Conservation (phyloP, 2,329 filamentous ascomycete species). For the Neofusicoccum laricinum region DNA sequence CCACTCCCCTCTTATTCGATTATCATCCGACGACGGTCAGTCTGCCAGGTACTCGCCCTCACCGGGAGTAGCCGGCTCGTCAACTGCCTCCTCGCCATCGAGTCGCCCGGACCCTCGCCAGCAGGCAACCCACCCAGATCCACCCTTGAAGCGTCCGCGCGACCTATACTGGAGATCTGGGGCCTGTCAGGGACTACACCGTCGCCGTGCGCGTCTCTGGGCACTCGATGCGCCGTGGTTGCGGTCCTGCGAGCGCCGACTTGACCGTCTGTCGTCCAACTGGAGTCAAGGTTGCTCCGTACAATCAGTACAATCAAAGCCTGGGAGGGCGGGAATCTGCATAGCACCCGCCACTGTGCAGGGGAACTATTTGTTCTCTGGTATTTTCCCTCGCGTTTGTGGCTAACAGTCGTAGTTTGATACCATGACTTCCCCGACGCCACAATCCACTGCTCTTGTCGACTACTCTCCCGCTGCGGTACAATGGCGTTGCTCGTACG, state of each 20-base stretch:
- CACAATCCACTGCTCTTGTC: neutral
- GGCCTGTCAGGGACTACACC: neutral
- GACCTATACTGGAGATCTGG: neutral
- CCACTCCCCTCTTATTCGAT: neutral
- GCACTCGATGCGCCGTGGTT: neutral
- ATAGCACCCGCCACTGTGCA: neutral
- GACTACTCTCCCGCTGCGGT: neutral
- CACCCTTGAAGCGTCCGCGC: neutral
- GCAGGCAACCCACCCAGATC: neutral
- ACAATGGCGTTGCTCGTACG: neutral
- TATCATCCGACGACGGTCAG: neutral
- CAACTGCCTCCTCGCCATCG: neutral
- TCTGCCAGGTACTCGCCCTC: neutral
- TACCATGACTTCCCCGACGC: neutral
- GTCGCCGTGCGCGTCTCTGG: neutral
- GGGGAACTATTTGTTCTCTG: neutral
- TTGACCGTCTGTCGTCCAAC: neutral
- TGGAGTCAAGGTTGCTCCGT: neutral
- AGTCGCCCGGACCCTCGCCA: neutral
- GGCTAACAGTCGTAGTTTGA: neutral
- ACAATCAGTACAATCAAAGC: neutral
- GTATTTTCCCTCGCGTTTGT: neutral
- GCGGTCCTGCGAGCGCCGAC: neutral
- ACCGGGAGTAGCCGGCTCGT: neutral
- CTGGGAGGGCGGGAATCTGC: neutral